Base-by-base conservation (phyloP, 1,284 basidiomycete species). In the Xanthoconium separans region DNA sequence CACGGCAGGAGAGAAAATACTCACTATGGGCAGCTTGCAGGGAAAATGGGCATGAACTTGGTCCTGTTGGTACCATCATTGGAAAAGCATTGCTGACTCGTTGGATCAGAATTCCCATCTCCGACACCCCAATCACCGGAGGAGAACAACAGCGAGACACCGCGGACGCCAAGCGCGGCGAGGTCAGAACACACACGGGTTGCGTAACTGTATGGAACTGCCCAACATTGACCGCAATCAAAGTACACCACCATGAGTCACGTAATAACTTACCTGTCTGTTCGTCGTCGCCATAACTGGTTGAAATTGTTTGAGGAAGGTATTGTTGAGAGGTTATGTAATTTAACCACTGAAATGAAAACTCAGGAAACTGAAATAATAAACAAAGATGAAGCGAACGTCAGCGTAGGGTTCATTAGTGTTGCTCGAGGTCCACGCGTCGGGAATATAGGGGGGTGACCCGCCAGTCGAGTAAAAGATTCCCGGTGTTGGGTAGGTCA, bases 41-140 rank as follows among this genome's bases (percentile, higher is more conserved):
- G 79, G 74, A 89, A 89, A 2, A 58, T 58, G 10, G 87, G 85
- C 12, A 86, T 61, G 68, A 91, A 91, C 46, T 65, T 67, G 1
- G 75, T 79, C 8, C 50, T 65, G 58, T 85, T 84, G 36, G 59
- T 72, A 8, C 80, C 84, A 50, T 83, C 78, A 62, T 89, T 89
- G 15, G 79, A 75, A 54, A 77, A 66, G 68, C 89, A 91, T 37
- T 65, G 29, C 46, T 81, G n/a, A n/a, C n/a, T n/a, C n/a, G n/a
- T n/a, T n/a, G 24, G 78, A 54, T 80, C 65, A 9, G 15, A 8
- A 6, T 7, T 0, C 11, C 78, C 77, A 59, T 84, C 83, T 15
- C 86, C 89, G 6, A 89, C 88, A 47, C 88, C 88, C n/a, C 68
- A 69, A 59, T 91, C 87, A 13, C 88, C 88, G 18, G 82, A 83